These are phyloP conservation scores for Curvularia sp. DNA, from an alignment of 2,329 filamentous ascomycete species.

Conservation along the genomic window DNA sequence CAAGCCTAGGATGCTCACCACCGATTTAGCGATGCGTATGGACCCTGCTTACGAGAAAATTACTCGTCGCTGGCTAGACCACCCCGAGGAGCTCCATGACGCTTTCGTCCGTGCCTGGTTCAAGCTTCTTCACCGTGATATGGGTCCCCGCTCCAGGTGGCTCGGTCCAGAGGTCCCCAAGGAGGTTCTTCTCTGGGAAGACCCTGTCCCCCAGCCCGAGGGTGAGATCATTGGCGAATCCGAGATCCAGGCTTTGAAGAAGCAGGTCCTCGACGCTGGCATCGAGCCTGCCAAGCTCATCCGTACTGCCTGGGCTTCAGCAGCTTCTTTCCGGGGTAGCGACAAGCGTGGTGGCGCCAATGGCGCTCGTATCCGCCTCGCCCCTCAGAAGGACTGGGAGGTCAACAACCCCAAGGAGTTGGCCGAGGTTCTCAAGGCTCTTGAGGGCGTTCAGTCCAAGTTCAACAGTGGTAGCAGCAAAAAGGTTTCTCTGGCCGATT, in stretches of 20 bases:
- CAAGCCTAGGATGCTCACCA: conserved; percentile 77
- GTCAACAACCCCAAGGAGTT: conserved; percentile 76
- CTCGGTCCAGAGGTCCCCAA: conserved; percentile 76
- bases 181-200: conserved; percentile 77
- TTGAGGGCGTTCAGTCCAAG: conserved; percentile 70
- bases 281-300: conserved; percentile 69
- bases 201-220: conserved; percentile 69
- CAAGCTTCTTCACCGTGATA: conserved; percentile 82
- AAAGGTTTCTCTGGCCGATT: conserved; percentile 78
- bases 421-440: conserved; percentile 64
- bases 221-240: conserved; percentile 66
- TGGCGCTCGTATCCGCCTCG: conserved; percentile 76
- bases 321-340: conserved; percentile 58
- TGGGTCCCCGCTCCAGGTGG: conserved; percentile 75
- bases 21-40: conserved; percentile 74
- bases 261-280: conserved; percentile 69
- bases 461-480: conserved; percentile 73
- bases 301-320: conserved; percentile 52
- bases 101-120: conserved; percentile 80
- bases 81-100: conserved; percentile 73
- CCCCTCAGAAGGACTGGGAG: conserved; percentile 74
- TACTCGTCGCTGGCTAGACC: conserved; percentile 70
- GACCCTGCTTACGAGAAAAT: conserved; percentile 80
- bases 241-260: conserved; percentile 72
- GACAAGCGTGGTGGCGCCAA: conserved; percentile 87